phyloP scores from a whole-genome alignment of 257 asterid species.

The Solanum rostratum region DNA sequence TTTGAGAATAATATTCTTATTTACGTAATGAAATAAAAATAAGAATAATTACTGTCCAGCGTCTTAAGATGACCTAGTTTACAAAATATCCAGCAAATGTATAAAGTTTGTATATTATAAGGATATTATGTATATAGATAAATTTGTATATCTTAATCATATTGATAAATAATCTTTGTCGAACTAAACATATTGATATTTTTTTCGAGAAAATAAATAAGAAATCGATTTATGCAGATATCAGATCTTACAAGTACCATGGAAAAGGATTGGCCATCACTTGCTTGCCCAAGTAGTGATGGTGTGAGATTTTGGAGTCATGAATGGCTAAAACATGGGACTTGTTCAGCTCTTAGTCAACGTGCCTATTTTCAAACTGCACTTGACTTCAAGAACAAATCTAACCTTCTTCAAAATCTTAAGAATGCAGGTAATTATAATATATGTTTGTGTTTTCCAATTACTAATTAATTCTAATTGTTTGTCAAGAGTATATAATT shows the following conservation, averaged over 20 bases:
- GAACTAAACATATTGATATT: neutral
- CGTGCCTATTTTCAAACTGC: slow-evolving; percentile 47
- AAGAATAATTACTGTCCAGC: neutral
- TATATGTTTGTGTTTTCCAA: neutral
- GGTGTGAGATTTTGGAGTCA: slow-evolving; percentile 63
- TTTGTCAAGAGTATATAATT: neutral
- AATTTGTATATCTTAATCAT: too few species aligned
- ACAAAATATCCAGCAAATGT: neutral
- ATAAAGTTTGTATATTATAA: too few species aligned
- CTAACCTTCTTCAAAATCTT: slow-evolving; percentile 52
- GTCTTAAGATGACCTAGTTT: neutral
- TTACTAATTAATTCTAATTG: neutral
- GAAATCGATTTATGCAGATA: slow-evolving; percentile 15
- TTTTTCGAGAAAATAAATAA: too few species aligned
- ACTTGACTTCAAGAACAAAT: slow-evolving; percentile 37
- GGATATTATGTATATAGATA: too few species aligned
- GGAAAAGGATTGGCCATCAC: slow-evolving; percentile 73
- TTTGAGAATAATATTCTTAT: too few species aligned
- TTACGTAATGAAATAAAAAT: neutral
- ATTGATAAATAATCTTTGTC: too few species aligned
- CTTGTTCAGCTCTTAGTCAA: slow-evolving; percentile 46
- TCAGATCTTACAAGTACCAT: slow-evolving; percentile 40
- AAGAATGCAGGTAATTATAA: slow-evolving; percentile 38
- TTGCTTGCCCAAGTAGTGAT: slow-evolving; percentile 60
- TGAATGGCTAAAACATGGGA: slow-evolving; percentile 85